phyloP scores from a whole-genome alignment of 1,284 basidiomycete species.

The Bondarzewia mesenterica region DNA sequence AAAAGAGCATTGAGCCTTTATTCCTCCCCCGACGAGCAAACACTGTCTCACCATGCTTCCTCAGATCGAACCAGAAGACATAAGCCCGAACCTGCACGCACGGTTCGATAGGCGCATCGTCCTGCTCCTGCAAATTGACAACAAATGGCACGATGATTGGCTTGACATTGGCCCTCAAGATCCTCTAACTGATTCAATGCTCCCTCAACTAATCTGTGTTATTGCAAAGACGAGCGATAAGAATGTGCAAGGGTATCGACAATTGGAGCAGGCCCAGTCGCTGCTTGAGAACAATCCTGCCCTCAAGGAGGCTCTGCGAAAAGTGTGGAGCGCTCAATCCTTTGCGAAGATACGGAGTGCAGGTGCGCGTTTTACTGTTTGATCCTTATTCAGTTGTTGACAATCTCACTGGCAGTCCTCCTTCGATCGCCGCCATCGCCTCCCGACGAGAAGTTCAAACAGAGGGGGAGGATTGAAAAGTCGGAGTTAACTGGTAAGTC shows the following conservation, averaged over 20 bases:
- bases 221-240: neutral
- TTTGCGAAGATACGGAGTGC: neutral
- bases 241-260: neutral
- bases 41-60: neutral
- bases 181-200: neutral
- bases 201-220: neutral
- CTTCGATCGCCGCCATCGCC: neutral
- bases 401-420: neutral
- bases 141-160: too few relatives aligned
- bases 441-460: neutral
- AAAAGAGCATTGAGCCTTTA: too few relatives aligned
- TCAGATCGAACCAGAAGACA: neutral
- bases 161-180: neutral
- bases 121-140: neutral
- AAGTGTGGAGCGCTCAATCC: neutral
- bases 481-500: neutral
- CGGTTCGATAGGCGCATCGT: neutral
- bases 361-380: neutral
- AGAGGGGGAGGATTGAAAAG: neutral
- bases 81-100: neutral
- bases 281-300: neutral
- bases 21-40: too few relatives aligned
- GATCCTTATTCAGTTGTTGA: neutral
- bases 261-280: neutral
- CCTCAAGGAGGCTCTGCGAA: neutral